Conservation (phyloP, 805 yeast genomes). For the Teunomyces atbi region DNA sequence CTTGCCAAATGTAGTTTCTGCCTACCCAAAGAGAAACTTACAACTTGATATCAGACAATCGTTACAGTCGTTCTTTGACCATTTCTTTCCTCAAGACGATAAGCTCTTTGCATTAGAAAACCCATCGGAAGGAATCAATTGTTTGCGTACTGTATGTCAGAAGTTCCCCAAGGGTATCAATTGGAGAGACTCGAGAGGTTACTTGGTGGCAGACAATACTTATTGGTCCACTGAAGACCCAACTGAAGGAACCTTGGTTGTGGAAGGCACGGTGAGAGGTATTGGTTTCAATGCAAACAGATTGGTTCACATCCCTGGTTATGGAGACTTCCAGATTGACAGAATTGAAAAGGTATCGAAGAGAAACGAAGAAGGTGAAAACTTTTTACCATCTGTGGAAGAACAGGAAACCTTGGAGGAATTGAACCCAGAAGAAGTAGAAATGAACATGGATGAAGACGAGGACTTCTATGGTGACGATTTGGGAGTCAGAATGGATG, state of each 20-base stretch:
- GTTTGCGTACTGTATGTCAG: constrained; percentile 76
- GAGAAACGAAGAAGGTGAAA: constrained; percentile 22
- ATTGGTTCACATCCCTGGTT: constrained; percentile 81
- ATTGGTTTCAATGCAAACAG: constrained; percentile 75
- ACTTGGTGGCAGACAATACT: constrained; percentile 71
- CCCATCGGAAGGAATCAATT: constrained; percentile 66
- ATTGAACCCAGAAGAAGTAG: constrained; percentile 53
- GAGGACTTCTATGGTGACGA: constrained; percentile 22
- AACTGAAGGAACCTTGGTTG: constrained; percentile 43
- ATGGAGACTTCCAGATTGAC: constrained; percentile 82
- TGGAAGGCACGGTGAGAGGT: constrained; percentile 88
- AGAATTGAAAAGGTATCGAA: constrained; percentile 53
- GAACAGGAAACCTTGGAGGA: constrained; percentile 60
- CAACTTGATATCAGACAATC: constrained; percentile 60
- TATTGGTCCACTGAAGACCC: constrained; percentile 34
- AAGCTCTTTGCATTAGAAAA: constrained; percentile 70
- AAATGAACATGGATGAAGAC: constrained; percentile 37
- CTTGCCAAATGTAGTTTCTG: constrained; percentile 65
- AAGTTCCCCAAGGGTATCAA: constrained; percentile 78
- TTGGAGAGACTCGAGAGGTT: constrained; percentile 95
- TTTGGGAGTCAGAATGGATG: constrained; percentile 56
- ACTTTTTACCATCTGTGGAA: constrained; percentile 28
- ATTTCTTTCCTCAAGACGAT: constrained; percentile 64
- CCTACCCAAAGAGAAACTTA: constrained; percentile 70
- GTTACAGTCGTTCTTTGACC: constrained; percentile 38